phyloP scores from a whole-genome alignment of 176 grass and related monocot species.

The Bothriochloa decipiens region DNA sequence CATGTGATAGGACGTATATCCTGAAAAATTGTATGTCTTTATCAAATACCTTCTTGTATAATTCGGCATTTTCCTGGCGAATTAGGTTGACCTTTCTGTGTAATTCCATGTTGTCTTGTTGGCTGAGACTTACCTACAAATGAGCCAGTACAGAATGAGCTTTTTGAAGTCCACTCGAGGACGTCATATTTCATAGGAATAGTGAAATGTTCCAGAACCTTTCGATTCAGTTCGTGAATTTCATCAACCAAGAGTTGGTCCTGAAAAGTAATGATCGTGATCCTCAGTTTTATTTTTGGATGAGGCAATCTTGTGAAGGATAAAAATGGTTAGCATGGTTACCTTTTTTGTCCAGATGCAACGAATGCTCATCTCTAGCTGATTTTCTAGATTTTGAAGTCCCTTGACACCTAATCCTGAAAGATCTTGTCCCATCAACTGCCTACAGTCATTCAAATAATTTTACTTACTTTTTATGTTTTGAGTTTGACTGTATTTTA shows the following conservation, averaged over 20 bases:
- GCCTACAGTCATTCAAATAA: conserved; percentile 37
- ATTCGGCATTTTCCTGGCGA: conserved; percentile 68
- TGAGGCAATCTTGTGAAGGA: neutral
- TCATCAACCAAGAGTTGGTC: conserved; percentile 72
- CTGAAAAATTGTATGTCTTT: conserved; percentile 16
- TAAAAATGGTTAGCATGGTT: conserved; percentile 22
- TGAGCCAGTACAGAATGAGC: conserved; percentile 38
- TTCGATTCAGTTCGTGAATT: conserved; percentile 75
- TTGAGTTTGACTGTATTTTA: neutral
- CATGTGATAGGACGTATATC: neutral
- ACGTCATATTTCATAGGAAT: neutral
- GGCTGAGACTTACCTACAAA: conserved; percentile 69
- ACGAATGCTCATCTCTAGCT: conserved; percentile 65
- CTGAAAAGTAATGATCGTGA: conserved; percentile 46
- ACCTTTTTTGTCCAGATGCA: conserved; percentile 73
- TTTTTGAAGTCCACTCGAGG: conserved; percentile 11
- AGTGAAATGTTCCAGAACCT: conserved; percentile 49
- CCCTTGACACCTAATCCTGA: conserved; percentile 66
- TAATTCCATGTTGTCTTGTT: conserved; percentile 79
- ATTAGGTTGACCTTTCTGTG: conserved; percentile 68
- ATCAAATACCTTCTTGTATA: conserved; percentile 68
- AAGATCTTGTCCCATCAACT: conserved; percentile 80
- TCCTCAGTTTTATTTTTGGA: conserved; percentile 35
- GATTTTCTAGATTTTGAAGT: conserved; percentile 72
- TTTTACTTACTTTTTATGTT: neutral